These are phyloP conservation scores for Actinomucor elegans DNA, from an alignment of 371 early-diverging fungal genomes.

Conservation along the genomic window DNA sequence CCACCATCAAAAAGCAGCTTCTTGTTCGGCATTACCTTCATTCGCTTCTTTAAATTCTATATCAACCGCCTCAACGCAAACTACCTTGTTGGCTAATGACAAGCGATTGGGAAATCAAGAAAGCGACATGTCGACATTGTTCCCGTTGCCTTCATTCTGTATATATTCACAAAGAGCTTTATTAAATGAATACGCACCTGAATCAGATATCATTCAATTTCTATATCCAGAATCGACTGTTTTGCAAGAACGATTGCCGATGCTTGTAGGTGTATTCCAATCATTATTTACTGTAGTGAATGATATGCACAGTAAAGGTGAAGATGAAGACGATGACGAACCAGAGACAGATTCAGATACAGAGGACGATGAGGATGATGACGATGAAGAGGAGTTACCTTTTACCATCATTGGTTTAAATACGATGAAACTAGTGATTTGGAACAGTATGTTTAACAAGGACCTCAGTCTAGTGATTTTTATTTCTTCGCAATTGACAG, in stretches of 20 bases:
- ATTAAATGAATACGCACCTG: slow-evolving; percentile 15
- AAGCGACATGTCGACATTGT: not conserved
- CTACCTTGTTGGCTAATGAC: not conserved
- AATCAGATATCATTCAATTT: slow-evolving; percentile 28
- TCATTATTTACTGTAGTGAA: slow-evolving; percentile 19
- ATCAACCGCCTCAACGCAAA: not conserved
- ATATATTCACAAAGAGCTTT: slow-evolving; percentile 23
- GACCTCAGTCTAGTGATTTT: slow-evolving; percentile 21
- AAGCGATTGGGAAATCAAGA: not conserved
- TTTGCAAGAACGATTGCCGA: slow-evolving; percentile 19
- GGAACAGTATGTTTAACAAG: slow-evolving; percentile 15
- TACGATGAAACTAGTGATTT: slow-evolving; percentile 17
- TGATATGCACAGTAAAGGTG: slow-evolving; percentile 8
- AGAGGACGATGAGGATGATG: slow-evolving; percentile 5
- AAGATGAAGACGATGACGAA: slow-evolving; percentile 1
- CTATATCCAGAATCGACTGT: slow-evolving; percentile 9
- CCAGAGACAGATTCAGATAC: slow-evolving; percentile 11
- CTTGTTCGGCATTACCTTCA: slow-evolving; percentile 20
- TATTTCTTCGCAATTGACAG: slow-evolving; percentile 10
- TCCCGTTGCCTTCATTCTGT: slow-evolving; percentile 24
- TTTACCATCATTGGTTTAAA: slow-evolving; percentile 23
- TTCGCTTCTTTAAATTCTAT: slow-evolving; percentile 4
- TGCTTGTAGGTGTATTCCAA: slow-evolving; percentile 27
- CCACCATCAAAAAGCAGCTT: slow-evolving; percentile 20
- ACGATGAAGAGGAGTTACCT: not conserved